Conservation (phyloP, 2,329 filamentous ascomycete genomes). For the Rhynchosporium secalis region DNA sequence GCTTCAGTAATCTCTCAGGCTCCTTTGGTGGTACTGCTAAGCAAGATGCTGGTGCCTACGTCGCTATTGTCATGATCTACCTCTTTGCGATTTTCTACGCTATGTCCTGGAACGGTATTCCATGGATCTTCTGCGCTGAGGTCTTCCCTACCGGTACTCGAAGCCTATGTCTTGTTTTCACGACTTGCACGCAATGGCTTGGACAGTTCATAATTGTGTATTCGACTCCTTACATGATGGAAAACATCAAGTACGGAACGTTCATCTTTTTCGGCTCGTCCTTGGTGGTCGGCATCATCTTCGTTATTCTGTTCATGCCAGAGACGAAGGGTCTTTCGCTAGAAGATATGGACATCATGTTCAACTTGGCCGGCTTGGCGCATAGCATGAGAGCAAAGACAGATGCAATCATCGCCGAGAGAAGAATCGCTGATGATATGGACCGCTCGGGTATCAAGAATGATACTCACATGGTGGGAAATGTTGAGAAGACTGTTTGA, state of each 20-base stretch:
- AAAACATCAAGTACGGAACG: slow-evolving; percentile 42
- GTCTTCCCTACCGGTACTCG: slow-evolving; percentile 41
- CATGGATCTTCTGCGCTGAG: slow-evolving; percentile 44
- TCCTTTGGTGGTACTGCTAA: slow-evolving; percentile 36
- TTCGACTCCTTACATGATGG: slow-evolving; percentile 33
- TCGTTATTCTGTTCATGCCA: slow-evolving; percentile 47
- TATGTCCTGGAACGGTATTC: slow-evolving; percentile 47
- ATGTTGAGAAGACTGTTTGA: slow-evolving; percentile 15
- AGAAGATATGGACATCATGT: slow-evolving; percentile 28
- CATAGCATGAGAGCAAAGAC: slow-evolving; percentile 13
- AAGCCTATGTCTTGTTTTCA: slow-evolving; percentile 61
- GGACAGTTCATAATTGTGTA: slow-evolving; percentile 34
- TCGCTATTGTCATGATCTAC: slow-evolving; percentile 29
- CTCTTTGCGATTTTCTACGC: slow-evolving; percentile 46
- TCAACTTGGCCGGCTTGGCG: slow-evolving; percentile 12
- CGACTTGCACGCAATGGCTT: slow-evolving; percentile 52
- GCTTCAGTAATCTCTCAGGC: slow-evolving; percentile 17
- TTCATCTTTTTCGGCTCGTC: slow-evolving; percentile 47
- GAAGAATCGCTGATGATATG: slow-evolving; percentile 9
- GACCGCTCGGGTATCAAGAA: slow-evolving; percentile 10
- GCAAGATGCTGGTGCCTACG: slow-evolving; percentile 19
- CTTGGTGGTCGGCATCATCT: slow-evolving; percentile 41
- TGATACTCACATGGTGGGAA: slow-evolving; percentile 5
- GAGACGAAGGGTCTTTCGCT: slow-evolving; percentile 46
- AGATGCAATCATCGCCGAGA: slow-evolving; percentile 13